phyloP scores from a whole-genome alignment of 2,329 filamentous ascomycete species.

The Amauroascus verrucosus region DNA sequence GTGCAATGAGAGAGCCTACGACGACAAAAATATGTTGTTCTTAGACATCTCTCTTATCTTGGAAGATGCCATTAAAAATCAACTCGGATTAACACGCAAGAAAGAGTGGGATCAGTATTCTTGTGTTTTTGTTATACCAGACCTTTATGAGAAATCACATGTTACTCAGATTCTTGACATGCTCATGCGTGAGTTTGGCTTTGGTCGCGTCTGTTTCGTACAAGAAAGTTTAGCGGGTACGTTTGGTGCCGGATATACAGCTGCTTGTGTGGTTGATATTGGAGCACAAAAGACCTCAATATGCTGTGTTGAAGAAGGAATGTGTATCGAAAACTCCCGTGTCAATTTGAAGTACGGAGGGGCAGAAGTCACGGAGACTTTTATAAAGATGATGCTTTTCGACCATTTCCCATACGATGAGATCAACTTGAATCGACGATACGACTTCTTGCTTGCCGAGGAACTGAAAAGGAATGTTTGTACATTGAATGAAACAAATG shows the following conservation, averaged over 20 bases:
- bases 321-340: slow-evolving; percentile 87
- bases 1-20: slow-evolving; percentile 84
- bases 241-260: slow-evolving; percentile 89
- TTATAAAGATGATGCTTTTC: slow-evolving; percentile 95
- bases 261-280: slow-evolving; percentile 89
- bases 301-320: slow-evolving; percentile 91
- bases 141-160: slow-evolving; percentile 90
- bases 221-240: slow-evolving; percentile 93
- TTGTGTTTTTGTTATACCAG: slow-evolving; percentile 93
- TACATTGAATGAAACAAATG: slow-evolving; percentile 79
- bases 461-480: slow-evolving; percentile 91
- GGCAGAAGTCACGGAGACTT: slow-evolving; percentile 83
- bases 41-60: slow-evolving; percentile 81
- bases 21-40: slow-evolving; percentile 65
- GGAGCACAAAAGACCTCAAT: slow-evolving; percentile 96
- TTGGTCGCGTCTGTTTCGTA: slow-evolving; percentile 81
- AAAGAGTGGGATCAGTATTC: slow-evolving; percentile 83
- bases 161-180: slow-evolving; percentile 77
- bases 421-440: slow-evolving; percentile 79
- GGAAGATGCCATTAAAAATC: slow-evolving; percentile 74
- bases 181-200: slow-evolving; percentile 79
- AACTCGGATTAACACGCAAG: slow-evolving; percentile 66
- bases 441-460: slow-evolving; percentile 87
- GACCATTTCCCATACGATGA: slow-evolving; percentile 93
- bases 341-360: slow-evolving; percentile 93